Evolutionary conservation across 176 grass and related monocot genomes (phyloP).

Genomic region (Otatea glauca): DNA sequence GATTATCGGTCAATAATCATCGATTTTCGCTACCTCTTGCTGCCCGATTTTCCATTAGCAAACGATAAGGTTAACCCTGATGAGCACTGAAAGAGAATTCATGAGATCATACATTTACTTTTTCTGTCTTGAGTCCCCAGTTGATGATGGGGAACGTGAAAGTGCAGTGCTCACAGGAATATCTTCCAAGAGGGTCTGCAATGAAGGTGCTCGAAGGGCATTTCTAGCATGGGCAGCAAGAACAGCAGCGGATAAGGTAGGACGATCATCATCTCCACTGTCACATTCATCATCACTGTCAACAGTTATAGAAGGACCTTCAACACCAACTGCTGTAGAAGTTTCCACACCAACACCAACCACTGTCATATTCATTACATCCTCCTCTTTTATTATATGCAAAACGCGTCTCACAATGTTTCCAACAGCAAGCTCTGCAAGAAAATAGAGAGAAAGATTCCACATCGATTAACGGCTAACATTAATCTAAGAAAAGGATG

Average conservation of each 20-base stretch:
- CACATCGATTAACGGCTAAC: background rate
- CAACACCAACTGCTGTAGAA: conserved; percentile 65
- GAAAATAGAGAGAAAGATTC: background rate
- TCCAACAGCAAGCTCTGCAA: conserved; percentile 84
- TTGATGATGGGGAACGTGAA: conserved; percentile 58
- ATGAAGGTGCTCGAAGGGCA: conserved; percentile 82
- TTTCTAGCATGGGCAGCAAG: conserved; percentile 95
- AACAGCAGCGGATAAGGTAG: conserved; percentile 74
- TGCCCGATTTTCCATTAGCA: no score
- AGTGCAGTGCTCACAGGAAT: conserved; percentile 62
- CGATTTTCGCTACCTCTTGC: no score
- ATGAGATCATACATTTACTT: conserved; percentile 74
- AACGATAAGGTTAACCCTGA: no score
- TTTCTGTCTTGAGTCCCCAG: conserved; percentile 90
- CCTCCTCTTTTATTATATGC: conserved; percentile 97
- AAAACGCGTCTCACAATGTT: conserved; percentile 96
- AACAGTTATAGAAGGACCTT: conserved; percentile 68
- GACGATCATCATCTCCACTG: conserved; percentile 61
- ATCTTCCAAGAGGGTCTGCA: conserved; percentile 95
- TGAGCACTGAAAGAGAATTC: conserved; percentile 26
- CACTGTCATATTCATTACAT: no score
- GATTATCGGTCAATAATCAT: no score
- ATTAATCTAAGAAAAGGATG: background rate
- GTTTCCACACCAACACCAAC: no score
- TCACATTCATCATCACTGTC: conserved; percentile 80